Evolutionary conservation across 2,329 filamentous ascomycete species (phyloP).

Genomic region (Beauveria caledonica): DNA sequence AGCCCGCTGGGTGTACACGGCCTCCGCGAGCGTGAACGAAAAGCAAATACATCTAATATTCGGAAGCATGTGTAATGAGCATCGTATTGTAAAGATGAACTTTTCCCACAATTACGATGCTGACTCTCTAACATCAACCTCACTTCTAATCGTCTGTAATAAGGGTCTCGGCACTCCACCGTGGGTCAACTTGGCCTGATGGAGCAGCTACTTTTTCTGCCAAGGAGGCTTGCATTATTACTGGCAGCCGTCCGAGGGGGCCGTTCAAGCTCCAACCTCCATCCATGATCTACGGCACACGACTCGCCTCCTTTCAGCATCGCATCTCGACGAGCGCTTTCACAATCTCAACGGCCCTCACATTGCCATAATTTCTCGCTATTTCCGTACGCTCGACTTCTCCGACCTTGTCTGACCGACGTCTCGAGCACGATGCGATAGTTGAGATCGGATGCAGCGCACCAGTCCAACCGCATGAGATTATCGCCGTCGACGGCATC

Average conservation of each 20-base stretch:
- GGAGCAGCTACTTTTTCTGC: constrained; percentile 1
- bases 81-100: no score
- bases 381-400: not conserved
- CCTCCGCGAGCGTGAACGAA: no score
- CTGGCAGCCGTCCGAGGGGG: not conserved
- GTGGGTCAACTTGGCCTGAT: constrained; percentile 10
- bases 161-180: not conserved
- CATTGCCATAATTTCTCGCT: not conserved
- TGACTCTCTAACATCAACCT: not conserved
- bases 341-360: not conserved
- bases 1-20: no score
- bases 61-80: no score
- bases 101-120: not conserved
- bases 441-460: not conserved
- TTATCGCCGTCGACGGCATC: not conserved
- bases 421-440: constrained; percentile 7
- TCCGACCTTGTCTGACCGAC: not conserved
- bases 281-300: not conserved
- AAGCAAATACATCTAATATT: no score
- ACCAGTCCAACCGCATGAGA: not conserved
- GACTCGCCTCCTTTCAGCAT: constrained; percentile 7
- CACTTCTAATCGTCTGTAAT: not conserved
- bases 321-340: not conserved
- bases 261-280: constrained; percentile 3
- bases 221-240: not conserved